Evolutionary conservation across 352 stramenopile genomes (phyloP).

Genomic region (Phytophthora fragariaefolia): DNA sequence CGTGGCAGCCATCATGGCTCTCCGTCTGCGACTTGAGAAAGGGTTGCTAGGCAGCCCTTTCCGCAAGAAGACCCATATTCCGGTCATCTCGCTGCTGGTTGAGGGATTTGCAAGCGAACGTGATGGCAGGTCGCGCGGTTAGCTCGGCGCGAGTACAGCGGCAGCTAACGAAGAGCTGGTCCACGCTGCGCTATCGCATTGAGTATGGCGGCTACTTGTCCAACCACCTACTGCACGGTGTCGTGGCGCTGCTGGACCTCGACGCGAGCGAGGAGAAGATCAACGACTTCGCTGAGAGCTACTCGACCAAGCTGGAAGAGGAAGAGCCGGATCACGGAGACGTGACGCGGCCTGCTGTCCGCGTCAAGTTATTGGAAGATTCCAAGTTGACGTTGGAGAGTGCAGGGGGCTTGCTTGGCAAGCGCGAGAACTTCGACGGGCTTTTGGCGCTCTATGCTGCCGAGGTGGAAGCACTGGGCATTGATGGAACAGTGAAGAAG

Average conservation of each 20-base stretch:
- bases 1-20: background rate
- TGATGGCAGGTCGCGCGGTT: slow-evolving; percentile 14
- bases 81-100: slow-evolving; percentile 9
- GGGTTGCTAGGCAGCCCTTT: background rate
- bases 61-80: slow-evolving; percentile 4
- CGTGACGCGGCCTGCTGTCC: slow-evolving; percentile 20
- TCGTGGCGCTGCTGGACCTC: slow-evolving; percentile 42
- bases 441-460: slow-evolving; percentile 37
- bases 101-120: slow-evolving; percentile 4
- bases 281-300: slow-evolving; percentile 33
- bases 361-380: slow-evolving; percentile 14
- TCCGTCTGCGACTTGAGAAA: background rate
- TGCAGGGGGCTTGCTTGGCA: slow-evolving; percentile 29
- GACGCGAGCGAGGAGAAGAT: slow-evolving; percentile 40
- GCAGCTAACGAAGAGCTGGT: slow-evolving; percentile 35
- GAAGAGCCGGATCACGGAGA: slow-evolving; percentile 18
- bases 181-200: slow-evolving; percentile 40
- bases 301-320: slow-evolving; percentile 39
- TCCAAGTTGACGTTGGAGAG: slow-evolving; percentile 33
- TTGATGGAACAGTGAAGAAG: slow-evolving; percentile 41
- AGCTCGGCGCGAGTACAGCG: slow-evolving; percentile 21
- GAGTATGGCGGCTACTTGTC: slow-evolving; percentile 43
- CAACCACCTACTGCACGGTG: slow-evolving; percentile 48
- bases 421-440: slow-evolving; percentile 43
- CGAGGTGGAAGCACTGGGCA: slow-evolving; percentile 35